Conservation (phyloP, 768 basidiomycete species). For the Psilocybe subaeruginosa region DNA sequence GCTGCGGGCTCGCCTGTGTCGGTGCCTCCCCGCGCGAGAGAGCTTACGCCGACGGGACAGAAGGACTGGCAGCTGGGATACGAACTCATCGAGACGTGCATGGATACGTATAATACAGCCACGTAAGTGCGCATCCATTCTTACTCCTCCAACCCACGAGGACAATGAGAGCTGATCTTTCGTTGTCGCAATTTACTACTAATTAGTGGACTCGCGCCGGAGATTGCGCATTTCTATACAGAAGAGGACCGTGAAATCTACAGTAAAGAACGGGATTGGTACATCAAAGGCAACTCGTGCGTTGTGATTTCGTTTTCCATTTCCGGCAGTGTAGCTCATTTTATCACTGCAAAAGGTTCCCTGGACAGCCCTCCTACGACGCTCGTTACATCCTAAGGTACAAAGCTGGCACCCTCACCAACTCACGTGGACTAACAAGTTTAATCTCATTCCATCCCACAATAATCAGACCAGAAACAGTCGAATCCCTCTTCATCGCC, state of each 20-base stretch:
- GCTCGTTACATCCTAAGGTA: conserved; percentile 91
- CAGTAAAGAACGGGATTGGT: conserved; percentile 70
- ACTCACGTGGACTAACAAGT: no score
- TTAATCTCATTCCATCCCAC: not conserved
- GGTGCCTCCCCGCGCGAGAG: conserved; percentile 61
- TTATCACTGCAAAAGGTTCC: conserved; percentile 22
- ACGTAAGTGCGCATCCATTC: conserved; percentile 56
- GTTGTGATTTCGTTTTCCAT: conserved; percentile 15
- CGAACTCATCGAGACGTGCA: conserved; percentile 86
- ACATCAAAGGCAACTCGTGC: conserved; percentile 78
- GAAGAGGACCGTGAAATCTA: conserved; percentile 53
- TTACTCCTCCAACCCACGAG: conserved; percentile 21
- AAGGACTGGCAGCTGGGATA: conserved; percentile 84
- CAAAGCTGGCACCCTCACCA: not conserved
- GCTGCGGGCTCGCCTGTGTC: conserved; percentile 53
- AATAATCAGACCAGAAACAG: conserved; percentile 76
- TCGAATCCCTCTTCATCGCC: conserved; percentile 92
- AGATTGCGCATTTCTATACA: conserved; percentile 84
- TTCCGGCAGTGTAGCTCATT: not conserved
- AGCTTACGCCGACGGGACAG: conserved; percentile 63
- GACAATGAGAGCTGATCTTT: no score
- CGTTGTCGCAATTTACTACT: not conserved
- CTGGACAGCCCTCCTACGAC: conserved; percentile 60
- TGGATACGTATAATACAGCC: conserved; percentile 79
- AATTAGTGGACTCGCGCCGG: conserved; percentile 78